Evolutionary conservation across 1,139 yeast genomes (phyloP), one percentile per base, ranked within the genome.

Genomic region (Schwanniomyces etchellsii): DNA sequence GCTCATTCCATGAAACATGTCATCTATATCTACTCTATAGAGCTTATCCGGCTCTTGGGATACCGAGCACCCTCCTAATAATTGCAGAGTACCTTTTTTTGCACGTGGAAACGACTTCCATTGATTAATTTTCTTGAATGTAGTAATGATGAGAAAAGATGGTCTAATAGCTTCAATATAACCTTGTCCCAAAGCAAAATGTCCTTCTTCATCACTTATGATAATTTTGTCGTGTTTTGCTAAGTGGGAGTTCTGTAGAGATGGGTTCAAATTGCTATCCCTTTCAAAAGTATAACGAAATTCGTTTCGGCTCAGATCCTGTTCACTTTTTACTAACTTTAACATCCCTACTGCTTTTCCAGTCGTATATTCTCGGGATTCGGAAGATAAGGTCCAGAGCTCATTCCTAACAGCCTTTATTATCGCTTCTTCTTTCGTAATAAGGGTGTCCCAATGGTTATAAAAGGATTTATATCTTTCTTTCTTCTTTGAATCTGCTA

Each of bases 21-120:
- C 88, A 52, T 89, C 95, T 44, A 75, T 79, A 50, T 91, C 97
- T 22, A 91, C 64, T 35, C 97, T 64, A 45, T 72, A 85, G 7
- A 18, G n/a, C 7, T 7, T 18, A 7, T 18, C 21, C 21, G 7
- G 9, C 7, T 7, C 21, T n/a, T 7, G 7, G 2, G 63, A 44
- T 7, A 25, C 20, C 21, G 12, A 15, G n/a, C 21, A 18, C n/a
- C n/a, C n/a, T n/a, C n/a, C n/a, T n/a, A 7, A 5, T 13, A n/a
- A 5, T n/a, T 5, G 5, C 16, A 5, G 5, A 6, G 16, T 24
- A 5, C 15, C 15, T 11, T 13, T 24, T 6, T 6, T 5, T 37
- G 39, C 28, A 47, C 26, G 53, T 48, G 30, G 74, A 45, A 12
- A 71, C 77, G 24, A 81, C 67, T 37, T 57, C 60, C 39, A 70